Evolutionary conservation across 768 basidiomycete species (phyloP).

Genomic region (Tricholoma sp.): DNA sequence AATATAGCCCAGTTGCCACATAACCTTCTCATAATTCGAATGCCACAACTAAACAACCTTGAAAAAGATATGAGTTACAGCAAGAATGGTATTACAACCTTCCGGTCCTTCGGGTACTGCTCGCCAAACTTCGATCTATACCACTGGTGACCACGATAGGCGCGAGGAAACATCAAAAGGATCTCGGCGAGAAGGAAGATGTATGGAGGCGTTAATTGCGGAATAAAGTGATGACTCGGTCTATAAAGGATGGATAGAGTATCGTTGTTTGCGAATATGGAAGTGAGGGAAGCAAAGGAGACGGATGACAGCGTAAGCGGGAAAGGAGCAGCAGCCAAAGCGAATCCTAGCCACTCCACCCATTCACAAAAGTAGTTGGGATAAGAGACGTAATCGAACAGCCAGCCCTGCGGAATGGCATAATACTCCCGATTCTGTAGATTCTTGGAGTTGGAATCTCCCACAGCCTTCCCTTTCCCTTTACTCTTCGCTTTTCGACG

Average conservation of each 20-base stretch:
- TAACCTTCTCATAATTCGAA: neutral
- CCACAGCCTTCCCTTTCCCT: slow-evolving; percentile 29
- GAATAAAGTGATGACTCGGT: slow-evolving; percentile 31
- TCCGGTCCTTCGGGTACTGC: slow-evolving; percentile 72
- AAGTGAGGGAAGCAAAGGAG: slow-evolving; percentile 13
- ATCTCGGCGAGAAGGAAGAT: slow-evolving; percentile 75
- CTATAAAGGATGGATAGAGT: slow-evolving; percentile 20
- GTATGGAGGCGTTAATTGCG: slow-evolving; percentile 64
- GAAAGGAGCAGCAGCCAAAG: slow-evolving; percentile 62
- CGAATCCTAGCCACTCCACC: slow-evolving; percentile 90
- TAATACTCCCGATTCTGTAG: slow-evolving; percentile 46
- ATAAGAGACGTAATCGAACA: slow-evolving; percentile 78
- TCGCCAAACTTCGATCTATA: slow-evolving; percentile 72
- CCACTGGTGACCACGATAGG: slow-evolving; percentile 81
- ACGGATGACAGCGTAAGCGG: slow-evolving; percentile 26
- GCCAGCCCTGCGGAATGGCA: slow-evolving; percentile 72
- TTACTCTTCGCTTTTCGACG: slow-evolving; percentile 53
- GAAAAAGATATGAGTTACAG: neutral
- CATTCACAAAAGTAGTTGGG: slow-evolving; percentile 96
- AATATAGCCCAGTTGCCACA: no score
- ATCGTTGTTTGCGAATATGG: slow-evolving; percentile 11
- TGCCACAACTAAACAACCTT: neutral
- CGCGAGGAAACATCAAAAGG: slow-evolving; percentile 74
- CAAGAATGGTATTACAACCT: slow-evolving; percentile 65
- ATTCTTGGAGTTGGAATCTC: slow-evolving; percentile 18